Evolutionary conservation across 2,329 filamentous ascomycete genomes (phyloP), one percentile per base, ranked within the genome.

Genomic region (Penicillium aurantiogriseum): DNA sequence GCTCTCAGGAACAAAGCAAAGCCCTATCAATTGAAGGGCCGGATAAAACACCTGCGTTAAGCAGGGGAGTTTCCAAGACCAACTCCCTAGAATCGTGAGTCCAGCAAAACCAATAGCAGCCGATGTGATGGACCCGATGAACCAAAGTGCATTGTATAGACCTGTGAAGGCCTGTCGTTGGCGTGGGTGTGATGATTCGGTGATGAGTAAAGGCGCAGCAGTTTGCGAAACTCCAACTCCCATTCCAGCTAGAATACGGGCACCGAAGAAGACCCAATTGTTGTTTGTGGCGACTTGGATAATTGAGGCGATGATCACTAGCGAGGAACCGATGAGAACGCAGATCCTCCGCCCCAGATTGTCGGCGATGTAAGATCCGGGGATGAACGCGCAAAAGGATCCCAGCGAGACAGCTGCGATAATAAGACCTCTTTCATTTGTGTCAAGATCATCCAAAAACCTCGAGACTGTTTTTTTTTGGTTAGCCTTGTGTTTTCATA

Each of bases 11-110:
- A 87, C 74, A 61, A 85, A 79, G 55, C 79, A 84, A 4, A 80
- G 76, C 23, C 79, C 72, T 31, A 77, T 36, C 44, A 82, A 73
- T 47, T 86, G 81, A 7, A 86, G 65, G 4, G 68, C 62, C 23
- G 74, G 76, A 42, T 79, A 74, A 1, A 77, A 74, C 10, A 76
- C 73, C 65, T 85, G 83, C 13, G 83, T 70, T 62, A 84, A 72
- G n/a, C 85, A 80, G 0, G 86, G 86, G 13, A 85, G 77, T 25
- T 83, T 74, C 86, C 86, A 89, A 0, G 83, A 67, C 68, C 66
- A 69, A 47, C 58, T 61, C 13, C 61, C 64, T 21, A 44, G 8
- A 5, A 67, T 33, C 5, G 57, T 36, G 31, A 67, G 47, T 17
- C 63, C 64, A 2, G 58, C 54, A 42, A 66, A 66, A 1, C 62